These are phyloP conservation scores for Monosiga brevicollis DNA, from an alignment of 78 protist genomes.

Conservation along the genomic window DNA sequence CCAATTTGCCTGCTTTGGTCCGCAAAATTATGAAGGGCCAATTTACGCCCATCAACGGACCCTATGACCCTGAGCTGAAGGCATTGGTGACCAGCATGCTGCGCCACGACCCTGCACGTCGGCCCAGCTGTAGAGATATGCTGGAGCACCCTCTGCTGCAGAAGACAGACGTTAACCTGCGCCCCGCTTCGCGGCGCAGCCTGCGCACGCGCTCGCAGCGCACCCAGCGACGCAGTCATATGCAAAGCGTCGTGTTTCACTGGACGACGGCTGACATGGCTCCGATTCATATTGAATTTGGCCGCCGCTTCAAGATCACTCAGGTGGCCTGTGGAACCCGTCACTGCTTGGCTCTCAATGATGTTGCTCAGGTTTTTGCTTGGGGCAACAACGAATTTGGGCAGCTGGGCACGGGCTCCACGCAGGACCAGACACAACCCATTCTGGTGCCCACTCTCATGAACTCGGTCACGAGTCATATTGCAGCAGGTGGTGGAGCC, in stretches of 20 bases:
- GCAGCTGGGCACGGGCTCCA: not conserved
- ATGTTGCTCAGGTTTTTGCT: not conserved
- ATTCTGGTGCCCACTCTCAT: not conserved
- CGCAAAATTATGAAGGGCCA: slow-evolving; percentile 12
- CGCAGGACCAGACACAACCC: not conserved
- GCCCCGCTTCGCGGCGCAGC: no score
- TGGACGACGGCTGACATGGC: not conserved
- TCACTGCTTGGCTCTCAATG: not conserved
- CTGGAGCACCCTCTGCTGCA: not conserved
- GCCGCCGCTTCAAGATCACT: not conserved
- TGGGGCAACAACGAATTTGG: not conserved
- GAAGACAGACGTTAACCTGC: no score
- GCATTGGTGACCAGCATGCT: not conserved
- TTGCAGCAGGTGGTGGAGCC: not conserved
- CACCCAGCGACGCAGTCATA: no score
- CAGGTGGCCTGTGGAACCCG: not conserved
- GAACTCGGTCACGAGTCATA: not conserved
- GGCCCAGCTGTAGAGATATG: not conserved
- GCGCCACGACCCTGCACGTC: not conserved
- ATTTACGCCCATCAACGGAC: not conserved
- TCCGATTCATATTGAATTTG: not conserved
- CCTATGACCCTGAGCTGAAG: slow-evolving; percentile 8
- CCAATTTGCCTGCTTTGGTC: slow-evolving; percentile 4
- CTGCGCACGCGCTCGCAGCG: no score
- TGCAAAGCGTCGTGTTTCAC: not conserved